Evolutionary conservation across 1,284 basidiomycete species (phyloP).

Genomic region (Ganoderma meredithae): DNA sequence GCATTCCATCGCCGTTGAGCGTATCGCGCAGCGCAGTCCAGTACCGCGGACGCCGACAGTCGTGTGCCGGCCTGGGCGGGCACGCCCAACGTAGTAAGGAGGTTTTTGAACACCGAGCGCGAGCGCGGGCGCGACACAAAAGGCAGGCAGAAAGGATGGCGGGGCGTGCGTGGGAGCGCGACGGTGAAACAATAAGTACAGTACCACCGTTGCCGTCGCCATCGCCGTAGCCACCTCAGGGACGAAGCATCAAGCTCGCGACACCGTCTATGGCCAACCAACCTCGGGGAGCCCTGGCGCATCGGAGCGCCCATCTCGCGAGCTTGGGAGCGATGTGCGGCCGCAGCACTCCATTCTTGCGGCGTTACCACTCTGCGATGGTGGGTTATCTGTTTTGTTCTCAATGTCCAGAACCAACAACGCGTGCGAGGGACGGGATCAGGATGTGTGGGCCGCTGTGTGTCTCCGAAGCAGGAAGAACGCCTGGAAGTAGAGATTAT

Average conservation of each 20-base stretch:
- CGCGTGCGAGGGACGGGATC: not conserved
- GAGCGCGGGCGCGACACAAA: not conserved
- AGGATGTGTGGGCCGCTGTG: not conserved
- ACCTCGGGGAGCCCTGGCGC: not conserved
- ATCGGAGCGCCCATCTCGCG: slow-evolving; percentile 9
- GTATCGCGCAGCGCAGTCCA: not conserved
- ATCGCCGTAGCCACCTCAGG: not conserved
- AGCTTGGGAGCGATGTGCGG: not conserved
- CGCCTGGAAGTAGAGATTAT: not conserved
- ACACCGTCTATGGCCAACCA: not conserved
- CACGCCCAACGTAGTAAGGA: not conserved
- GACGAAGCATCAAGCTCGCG: not conserved
- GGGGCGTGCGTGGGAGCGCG: slow-evolving; percentile 10
- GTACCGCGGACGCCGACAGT: not conserved
- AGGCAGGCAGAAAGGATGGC: slow-evolving; percentile 1
- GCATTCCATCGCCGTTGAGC: not conserved
- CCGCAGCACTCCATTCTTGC: slow-evolving; percentile 12
- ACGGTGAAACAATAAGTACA: not conserved
- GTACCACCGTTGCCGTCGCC: not conserved
- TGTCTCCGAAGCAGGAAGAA: slow-evolving; percentile 1
- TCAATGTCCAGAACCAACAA: not conserved
- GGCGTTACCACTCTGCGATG: slow-evolving; percentile 8
- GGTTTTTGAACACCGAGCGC: not conserved
- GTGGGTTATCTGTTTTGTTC: not conserved
- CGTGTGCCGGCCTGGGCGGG: not conserved